phyloP scores from a whole-genome alignment of 768 basidiomycete genomes.

The Paxillus ammoniavirescens region DNA sequence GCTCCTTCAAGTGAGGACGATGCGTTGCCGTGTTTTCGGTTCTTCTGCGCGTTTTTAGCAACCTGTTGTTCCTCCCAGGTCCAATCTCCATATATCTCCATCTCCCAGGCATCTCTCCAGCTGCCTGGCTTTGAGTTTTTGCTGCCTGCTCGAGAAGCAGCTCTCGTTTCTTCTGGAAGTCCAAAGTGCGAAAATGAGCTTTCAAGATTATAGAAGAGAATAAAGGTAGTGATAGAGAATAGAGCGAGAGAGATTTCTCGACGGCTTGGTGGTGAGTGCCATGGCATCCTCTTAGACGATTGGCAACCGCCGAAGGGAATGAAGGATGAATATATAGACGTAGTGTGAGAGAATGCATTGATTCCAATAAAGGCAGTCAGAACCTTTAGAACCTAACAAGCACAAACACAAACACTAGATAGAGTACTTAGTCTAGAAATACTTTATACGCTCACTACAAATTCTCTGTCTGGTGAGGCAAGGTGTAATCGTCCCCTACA shows the following conservation, averaged over 20 bases:
- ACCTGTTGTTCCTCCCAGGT: conserved; percentile 60
- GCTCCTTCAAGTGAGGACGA: conserved; percentile 34
- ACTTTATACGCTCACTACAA: background rate
- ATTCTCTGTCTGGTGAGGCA: background rate
- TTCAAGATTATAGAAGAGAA: conserved; percentile 75
- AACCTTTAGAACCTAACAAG: background rate
- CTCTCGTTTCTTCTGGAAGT: conserved; percentile 39
- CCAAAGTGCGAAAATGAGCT: conserved; percentile 54
- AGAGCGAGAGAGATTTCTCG: conserved; percentile 72
- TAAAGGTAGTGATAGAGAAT: conserved; percentile 61
- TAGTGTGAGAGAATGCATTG: background rate
- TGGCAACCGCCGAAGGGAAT: background rate
- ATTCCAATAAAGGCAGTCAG: conserved; percentile 2
- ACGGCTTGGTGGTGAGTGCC: conserved; percentile 65
- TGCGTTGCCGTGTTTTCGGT: conserved; percentile 38
- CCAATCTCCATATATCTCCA: conserved; percentile 69
- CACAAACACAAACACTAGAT: conserved; percentile 1
- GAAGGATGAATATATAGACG: background rate
- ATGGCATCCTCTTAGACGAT: conserved; percentile 42
- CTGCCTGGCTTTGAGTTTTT: conserved; percentile 29
- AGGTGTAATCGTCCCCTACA: conserved; percentile 3
- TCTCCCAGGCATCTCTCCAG: conserved; percentile 54
- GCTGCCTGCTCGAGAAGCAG: background rate
- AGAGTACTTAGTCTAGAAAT: background rate
- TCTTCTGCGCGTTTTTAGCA: conserved; percentile 52